Conservation (phyloP, 306 rosid species). For the Dalbergia cochinchinensis region DNA sequence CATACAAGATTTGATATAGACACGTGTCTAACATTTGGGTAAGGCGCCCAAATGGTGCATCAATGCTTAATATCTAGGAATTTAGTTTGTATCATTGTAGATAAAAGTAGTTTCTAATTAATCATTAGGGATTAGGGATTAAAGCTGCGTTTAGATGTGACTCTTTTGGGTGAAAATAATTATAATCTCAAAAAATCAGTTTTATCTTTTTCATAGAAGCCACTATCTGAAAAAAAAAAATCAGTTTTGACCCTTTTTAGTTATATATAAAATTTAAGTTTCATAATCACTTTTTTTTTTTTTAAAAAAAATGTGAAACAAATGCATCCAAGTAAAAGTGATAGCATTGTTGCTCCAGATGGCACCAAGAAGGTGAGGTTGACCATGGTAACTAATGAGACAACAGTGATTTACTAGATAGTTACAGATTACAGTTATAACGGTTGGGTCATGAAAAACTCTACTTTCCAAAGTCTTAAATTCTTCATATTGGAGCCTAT, state of each 20-base stretch:
- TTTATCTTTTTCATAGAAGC: too few species aligned
- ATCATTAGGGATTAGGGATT: constrained; percentile 36
- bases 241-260: too few species aligned
- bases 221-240: too few species aligned
- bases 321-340: background rate
- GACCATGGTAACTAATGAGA: constrained; percentile 34
- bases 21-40: too few species aligned
- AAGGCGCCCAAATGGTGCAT: too few species aligned
- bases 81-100: background rate
- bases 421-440: background rate
- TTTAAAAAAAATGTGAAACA: too few species aligned
- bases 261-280: too few species aligned
- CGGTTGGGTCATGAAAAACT: background rate
- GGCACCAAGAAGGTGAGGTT: constrained; percentile 29
- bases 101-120: constrained; percentile 12
- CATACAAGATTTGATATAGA: too few species aligned
- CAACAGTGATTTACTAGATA: constrained; percentile 15
- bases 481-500: constrained; percentile 39
- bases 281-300: too few species aligned
- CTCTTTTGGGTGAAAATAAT: too few species aligned
- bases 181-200: too few species aligned
- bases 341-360: constrained; percentile 40
- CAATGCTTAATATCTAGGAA: background rate
- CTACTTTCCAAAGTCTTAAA: background rate
- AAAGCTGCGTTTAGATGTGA: background rate